Percentiles rank a stretch among this genome's conserved stretches.
Evolutionary conservation across 1,284 basidiomycete species (phyloP).

Genomic region (Rugosomyces carneus): DNA sequence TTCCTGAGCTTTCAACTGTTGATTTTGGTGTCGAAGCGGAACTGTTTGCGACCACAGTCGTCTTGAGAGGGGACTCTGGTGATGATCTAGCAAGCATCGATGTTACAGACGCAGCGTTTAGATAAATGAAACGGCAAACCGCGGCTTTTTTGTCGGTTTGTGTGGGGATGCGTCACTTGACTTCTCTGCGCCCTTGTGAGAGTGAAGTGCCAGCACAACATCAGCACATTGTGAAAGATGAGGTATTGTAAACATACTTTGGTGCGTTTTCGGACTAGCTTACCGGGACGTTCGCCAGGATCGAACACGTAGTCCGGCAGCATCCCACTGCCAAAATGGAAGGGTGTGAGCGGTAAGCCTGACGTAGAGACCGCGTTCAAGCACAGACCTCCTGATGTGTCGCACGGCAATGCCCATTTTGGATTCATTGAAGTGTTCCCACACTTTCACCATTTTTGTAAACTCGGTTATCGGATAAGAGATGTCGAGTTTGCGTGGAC

Average conservation of each 20-base stretch:
- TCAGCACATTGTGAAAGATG: conserved; percentile 12
- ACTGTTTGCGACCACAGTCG: conserved; percentile 31
- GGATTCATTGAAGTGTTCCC: conserved; percentile 92
- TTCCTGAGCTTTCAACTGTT: conserved; percentile 27
- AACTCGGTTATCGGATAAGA: conserved; percentile 97
- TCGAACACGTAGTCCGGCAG: conserved; percentile 85
- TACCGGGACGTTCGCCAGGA: conserved; percentile 68
- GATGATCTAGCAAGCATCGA: conserved; percentile 31
- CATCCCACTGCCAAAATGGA: conserved; percentile 42
- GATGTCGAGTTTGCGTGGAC: conserved; percentile 84
- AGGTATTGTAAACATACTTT: conserved; percentile 53
- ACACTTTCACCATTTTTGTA: conserved; percentile 90
- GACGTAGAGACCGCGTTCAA: conserved; percentile 15
- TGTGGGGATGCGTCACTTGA: conserved; percentile 61
- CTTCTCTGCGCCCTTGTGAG: conserved; percentile 51
- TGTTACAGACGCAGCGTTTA: background rate
- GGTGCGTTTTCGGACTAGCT: conserved; percentile 57
- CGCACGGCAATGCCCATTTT: conserved; percentile 94
- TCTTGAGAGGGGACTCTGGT: conserved; percentile 31
- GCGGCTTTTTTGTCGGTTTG: conserved; percentile 69
- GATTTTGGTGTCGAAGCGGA: conserved; percentile 27
- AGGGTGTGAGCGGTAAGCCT: conserved; percentile 1
- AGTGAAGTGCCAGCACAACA: conserved; percentile 15
- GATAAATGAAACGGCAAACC: conserved; percentile 30
- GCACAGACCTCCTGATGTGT: conserved; percentile 82